A percentile compares a stretch with the other conserved stretches of the same genome.
Conservation (phyloP, 2,329 filamentous ascomycete genomes). For the Onygena corvina region DNA sequence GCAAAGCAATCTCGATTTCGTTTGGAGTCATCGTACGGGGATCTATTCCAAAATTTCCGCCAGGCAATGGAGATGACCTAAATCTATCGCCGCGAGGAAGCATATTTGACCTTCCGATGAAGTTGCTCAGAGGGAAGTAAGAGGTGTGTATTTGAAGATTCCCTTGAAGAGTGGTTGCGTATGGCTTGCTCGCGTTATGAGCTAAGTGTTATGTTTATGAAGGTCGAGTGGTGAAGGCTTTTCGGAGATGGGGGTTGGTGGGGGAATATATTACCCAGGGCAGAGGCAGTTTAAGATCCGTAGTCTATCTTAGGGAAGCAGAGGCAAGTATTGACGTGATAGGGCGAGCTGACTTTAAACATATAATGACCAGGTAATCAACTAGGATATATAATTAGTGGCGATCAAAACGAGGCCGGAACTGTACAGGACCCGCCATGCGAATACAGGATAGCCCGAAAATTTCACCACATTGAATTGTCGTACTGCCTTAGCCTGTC, state of each 20-base stretch:
- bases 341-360: not conserved
- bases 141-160: not conserved
- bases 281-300: not conserved
- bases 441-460: not conserved
- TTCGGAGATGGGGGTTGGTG: not conserved
- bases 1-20: constrained; percentile 17
- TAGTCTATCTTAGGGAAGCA: not conserved
- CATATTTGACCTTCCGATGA: not conserved
- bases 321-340: not conserved
- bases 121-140: not conserved
- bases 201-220: not conserved
- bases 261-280: not conserved
- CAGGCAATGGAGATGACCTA: constrained; percentile 13
- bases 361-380: not conserved
- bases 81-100: constrained; percentile 14
- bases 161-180: not conserved
- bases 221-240: not conserved
- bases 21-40: constrained; percentile 14
- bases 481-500: not conserved
- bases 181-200: not conserved
- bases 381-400: not conserved
- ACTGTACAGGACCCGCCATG: not conserved
- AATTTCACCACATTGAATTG: not conserved
- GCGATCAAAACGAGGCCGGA: not conserved
- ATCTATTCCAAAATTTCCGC: constrained; percentile 15